Base-by-base conservation (phyloP, 2,329 filamentous ascomycete genomes). In the Phoma sp. region DNA sequence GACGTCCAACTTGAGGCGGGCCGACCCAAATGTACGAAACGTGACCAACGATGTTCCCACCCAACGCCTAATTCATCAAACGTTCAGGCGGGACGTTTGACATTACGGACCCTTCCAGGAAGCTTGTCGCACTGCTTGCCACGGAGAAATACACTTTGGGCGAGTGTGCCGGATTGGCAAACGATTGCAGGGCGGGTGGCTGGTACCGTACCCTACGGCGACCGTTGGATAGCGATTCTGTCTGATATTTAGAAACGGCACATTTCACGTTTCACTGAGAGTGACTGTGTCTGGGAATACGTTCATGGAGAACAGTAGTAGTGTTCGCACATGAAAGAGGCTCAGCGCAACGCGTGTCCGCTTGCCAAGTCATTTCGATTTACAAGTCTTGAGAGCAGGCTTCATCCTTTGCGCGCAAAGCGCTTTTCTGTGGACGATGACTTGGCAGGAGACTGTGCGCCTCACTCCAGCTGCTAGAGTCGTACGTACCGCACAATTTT, bases 1-100 rank as follows among this genome's bases (percentile, higher is more conserved):
- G 45, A 48, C 39, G 33, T 40, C 23, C 30, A 42, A 21, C 37
- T 29, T 49, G 17, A 45, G n/a, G 47, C 59, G 59, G 59, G 53
- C 49, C 56, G 53, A 56, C 36, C 56, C 50, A 48, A 56, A 49
- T 37, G 29, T n/a, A 46, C 39, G 50, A 53, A 38, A 52, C 43
- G 32, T 53, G 38, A 38, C 37, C 21, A 34, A 36, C 32, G 30
- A 26, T 29, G 18, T 17, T 26, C 28, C 23, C 33, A 43, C 10
- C 36, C 38, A 39, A 21, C 33, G 25, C 43, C 43, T 39, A 18
- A 38, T 26, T n/a, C 32, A 32, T 56, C 48, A 48, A 53, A 51
- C 52, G 46, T 47, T 45, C 34, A 18, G 17, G 4, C 23, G 46
- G 34, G 43, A 23, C 36, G 29, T 46, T 29, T 42, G 30, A 30